Conservation (phyloP, 768 basidiomycete genomes). For the Boletus reticuloceps region DNA sequence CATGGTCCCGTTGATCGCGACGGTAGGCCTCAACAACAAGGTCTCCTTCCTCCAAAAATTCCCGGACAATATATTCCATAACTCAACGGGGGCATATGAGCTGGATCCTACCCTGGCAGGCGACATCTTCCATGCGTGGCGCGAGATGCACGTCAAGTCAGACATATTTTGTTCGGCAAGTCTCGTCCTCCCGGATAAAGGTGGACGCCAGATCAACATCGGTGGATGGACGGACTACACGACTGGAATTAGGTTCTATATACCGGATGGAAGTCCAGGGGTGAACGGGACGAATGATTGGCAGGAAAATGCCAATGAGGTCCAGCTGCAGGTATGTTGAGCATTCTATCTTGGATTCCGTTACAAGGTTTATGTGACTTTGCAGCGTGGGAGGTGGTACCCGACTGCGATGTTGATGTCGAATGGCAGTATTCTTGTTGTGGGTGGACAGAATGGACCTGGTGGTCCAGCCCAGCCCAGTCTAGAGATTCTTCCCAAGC, state of each 20-base stretch:
- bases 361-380: not conserved
- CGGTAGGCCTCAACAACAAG: constrained; percentile 78
- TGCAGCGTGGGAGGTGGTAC: constrained; percentile 70
- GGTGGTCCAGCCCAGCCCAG: constrained; percentile 66
- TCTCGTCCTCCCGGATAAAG: constrained; percentile 73
- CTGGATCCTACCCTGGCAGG: constrained; percentile 59
- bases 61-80: constrained; percentile 19
- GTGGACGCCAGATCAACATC: constrained; percentile 36
- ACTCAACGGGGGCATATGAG: constrained; percentile 78
- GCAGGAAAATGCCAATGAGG: constrained; percentile 63
- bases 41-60: constrained; percentile 76
- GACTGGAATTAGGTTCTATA: constrained; percentile 69
- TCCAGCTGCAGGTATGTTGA: constrained; percentile 56
- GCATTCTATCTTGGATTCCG: too few relatives aligned
- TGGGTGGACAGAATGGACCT: constrained; percentile 75
- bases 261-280: constrained; percentile 64
- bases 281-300: constrained; percentile 76
- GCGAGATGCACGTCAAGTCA: constrained; percentile 70
- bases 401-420: constrained; percentile 64
- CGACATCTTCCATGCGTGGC: constrained; percentile 55
- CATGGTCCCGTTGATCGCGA: constrained; percentile 70
- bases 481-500: constrained; percentile 68
- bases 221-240: constrained; percentile 70
- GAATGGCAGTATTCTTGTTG: constrained; percentile 71
- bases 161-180: constrained; percentile 81